Evolutionary conservation across 768 basidiomycete genomes (phyloP).

Genomic region (Panus rudis): DNA sequence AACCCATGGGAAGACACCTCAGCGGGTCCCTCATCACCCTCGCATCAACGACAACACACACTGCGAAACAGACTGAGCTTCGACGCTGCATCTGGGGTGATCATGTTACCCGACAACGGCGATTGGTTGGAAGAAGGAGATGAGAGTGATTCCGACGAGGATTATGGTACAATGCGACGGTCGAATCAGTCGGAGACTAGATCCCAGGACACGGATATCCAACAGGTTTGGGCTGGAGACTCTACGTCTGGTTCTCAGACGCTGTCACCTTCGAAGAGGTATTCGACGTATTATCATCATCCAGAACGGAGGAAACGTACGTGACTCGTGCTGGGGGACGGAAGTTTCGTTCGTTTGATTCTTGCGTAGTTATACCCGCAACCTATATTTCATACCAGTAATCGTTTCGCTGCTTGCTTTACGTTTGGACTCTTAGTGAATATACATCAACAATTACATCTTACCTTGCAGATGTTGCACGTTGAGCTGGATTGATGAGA

Average conservation of each 20-base stretch:
- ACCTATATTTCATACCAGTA: too few relatives aligned
- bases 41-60: conserved; percentile 11
- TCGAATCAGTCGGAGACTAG: neutral
- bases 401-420: too few relatives aligned
- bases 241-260: conserved; percentile 21
- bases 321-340: too few relatives aligned
- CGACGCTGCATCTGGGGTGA: conserved; percentile 82
- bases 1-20: conserved; percentile 63
- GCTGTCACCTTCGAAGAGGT: conserved; percentile 46
- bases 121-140: conserved; percentile 56
- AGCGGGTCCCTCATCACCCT: conserved; percentile 8
- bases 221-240: conserved; percentile 35
- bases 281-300: conserved; percentile 82
- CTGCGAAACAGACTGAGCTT: conserved; percentile 68
- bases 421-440: too few relatives aligned
- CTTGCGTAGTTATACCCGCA: too few relatives aligned
- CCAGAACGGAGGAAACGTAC: conserved; percentile 54
- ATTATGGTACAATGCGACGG: conserved; percentile 13
- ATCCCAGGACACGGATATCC: conserved; percentile 28
- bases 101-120: conserved; percentile 71
- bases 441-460: too few relatives aligned
- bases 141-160: conserved; percentile 41
- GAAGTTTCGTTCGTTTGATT: too few relatives aligned
- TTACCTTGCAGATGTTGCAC: too few relatives aligned
- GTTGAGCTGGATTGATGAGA: too few relatives aligned